Evolutionary conservation across 2,329 filamentous ascomycete genomes (phyloP).

Genomic region (Colletotrichum falcatum): DNA sequence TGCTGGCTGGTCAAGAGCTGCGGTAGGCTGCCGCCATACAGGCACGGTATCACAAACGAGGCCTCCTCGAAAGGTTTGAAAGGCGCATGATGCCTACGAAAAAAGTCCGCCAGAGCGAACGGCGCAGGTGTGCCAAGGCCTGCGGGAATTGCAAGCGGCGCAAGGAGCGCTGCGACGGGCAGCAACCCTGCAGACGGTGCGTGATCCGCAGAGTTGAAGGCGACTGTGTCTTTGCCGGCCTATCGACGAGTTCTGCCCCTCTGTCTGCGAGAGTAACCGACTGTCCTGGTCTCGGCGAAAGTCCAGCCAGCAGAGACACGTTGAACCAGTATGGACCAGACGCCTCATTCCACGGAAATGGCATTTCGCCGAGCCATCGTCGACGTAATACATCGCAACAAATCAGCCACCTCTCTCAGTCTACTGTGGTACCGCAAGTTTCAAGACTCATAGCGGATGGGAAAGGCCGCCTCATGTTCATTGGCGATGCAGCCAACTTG

Average conservation of each 20-base stretch:
- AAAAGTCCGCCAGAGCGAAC: slow-evolving; percentile 42
- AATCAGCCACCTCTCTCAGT: slow-evolving; percentile 30
- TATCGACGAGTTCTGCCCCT: slow-evolving; percentile 2
- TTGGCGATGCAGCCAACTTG: slow-evolving; percentile 52
- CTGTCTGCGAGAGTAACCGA: slow-evolving; percentile 7
- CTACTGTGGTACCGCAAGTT: slow-evolving; percentile 41
- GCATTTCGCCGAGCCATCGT: slow-evolving; percentile 8
- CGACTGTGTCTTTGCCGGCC: slow-evolving; percentile 43
- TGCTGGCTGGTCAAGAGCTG: not conserved
- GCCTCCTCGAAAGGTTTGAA: not conserved
- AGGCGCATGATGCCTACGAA: slow-evolving; percentile 42
- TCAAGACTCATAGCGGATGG: slow-evolving; percentile 50
- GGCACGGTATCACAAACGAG: not conserved
- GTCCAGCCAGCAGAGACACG: slow-evolving; percentile 4
- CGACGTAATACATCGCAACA: slow-evolving; percentile 15
- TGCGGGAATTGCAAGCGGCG: slow-evolving; percentile 47
- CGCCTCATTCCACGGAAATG: slow-evolving; percentile 11
- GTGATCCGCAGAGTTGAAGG: slow-evolving; percentile 42
- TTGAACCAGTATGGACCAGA: slow-evolving; percentile 11
- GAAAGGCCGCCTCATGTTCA: slow-evolving; percentile 51
- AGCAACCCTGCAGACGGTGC: slow-evolving; percentile 46
- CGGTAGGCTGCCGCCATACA: not conserved
- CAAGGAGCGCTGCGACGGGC: slow-evolving; percentile 48
- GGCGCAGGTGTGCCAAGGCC: slow-evolving; percentile 46
- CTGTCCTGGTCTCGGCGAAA: not conserved